Evolutionary conservation across 225 moss, liverwort and hornwort genomes (phyloP).

Genomic region (Rhytidiadelphus loreus): DNA sequence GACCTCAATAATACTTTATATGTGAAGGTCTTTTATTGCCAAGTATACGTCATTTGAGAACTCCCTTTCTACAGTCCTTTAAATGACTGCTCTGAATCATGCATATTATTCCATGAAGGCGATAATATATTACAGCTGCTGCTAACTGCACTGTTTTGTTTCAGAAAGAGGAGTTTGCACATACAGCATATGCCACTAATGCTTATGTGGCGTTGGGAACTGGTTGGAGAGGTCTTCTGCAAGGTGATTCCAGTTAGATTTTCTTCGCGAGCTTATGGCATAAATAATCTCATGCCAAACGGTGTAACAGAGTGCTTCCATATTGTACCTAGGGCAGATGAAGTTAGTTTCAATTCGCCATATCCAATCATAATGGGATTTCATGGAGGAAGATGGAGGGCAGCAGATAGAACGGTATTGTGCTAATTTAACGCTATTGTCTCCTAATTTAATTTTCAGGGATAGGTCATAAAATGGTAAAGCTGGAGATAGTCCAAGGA

Average conservation of each 20-base stretch:
- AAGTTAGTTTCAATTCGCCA: neutral
- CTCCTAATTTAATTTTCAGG: neutral
- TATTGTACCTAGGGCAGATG: neutral
- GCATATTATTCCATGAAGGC: neutral
- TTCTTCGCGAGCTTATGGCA: neutral
- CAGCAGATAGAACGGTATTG: neutral
- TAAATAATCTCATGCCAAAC: neutral
- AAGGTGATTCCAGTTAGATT: conserved; percentile 36
- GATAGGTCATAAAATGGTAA: conserved; percentile 51
- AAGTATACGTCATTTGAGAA: neutral
- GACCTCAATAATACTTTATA: neutral
- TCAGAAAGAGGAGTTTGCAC: conserved; percentile 94
- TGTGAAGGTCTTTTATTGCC: neutral
- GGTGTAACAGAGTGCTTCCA: neutral
- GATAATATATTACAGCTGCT: neutral
- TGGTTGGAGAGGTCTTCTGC: conserved; percentile 49
- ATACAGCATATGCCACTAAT: conserved; percentile 96
- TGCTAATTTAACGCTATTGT: neutral
- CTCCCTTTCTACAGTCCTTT: neutral
- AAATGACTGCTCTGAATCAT: neutral
- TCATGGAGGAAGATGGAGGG: neutral
- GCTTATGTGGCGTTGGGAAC: conserved; percentile 71
- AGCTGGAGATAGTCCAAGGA: conserved; percentile 61
- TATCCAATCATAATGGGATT: neutral
- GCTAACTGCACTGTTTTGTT: conserved; percentile 1